Conservation (phyloP, 495 filamentous ascomycete species). For the Podospora anserina region DNA sequence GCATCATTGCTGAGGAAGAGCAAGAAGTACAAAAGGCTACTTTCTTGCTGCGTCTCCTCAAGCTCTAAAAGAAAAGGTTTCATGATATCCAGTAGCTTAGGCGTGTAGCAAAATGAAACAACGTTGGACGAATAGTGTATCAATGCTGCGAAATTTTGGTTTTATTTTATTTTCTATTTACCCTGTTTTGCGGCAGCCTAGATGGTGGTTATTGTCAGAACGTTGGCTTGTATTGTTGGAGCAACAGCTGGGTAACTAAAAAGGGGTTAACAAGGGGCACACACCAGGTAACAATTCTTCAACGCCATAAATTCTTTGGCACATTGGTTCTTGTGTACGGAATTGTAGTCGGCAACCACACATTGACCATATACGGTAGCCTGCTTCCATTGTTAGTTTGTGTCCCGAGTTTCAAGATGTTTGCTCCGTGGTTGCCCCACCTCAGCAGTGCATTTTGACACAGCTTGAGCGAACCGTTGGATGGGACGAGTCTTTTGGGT, state of each 20-base stretch:
- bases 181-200: constrained; percentile 49
- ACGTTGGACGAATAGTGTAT: not conserved
- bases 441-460: constrained; percentile 78
- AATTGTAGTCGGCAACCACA: constrained; percentile 84
- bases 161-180: constrained; percentile 23
- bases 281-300: constrained; percentile 86
- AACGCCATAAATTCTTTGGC: constrained; percentile 76
- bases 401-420: not conserved
- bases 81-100: not conserved
- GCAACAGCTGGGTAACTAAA: not conserved
- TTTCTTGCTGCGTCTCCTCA: constrained; percentile 78
- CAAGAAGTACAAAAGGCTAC: constrained; percentile 85
- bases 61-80: constrained; percentile 48
- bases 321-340: constrained; percentile 89
- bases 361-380: constrained; percentile 87
- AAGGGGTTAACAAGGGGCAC: constrained; percentile 19
- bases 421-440: constrained; percentile 43
- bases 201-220: constrained; percentile 4
- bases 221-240: not conserved
- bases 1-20: constrained; percentile 77
- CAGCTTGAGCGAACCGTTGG: constrained; percentile 80
- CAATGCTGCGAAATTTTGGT: not conserved
- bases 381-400: constrained; percentile 41
- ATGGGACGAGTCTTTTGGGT: constrained; percentile 61
- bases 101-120: not conserved